These are phyloP conservation scores for Thielaviopsis ethacetica DNA, from an alignment of 2,329 filamentous ascomycete species.

Conservation along the genomic window DNA sequence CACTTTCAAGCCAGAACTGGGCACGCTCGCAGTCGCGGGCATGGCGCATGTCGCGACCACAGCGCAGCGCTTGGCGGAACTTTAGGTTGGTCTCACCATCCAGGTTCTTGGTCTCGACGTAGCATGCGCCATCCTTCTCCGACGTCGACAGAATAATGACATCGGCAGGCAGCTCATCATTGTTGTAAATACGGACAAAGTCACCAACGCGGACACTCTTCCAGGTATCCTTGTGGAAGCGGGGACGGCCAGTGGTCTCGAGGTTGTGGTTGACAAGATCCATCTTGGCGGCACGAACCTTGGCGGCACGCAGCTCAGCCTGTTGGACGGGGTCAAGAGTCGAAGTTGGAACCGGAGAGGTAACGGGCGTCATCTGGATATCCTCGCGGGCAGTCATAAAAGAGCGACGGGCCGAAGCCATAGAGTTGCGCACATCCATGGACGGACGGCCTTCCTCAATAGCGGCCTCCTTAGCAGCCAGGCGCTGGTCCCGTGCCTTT, in stretches of 20 bases:
- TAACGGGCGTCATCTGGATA: conserved; percentile 89
- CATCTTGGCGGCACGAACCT: conserved; percentile 30
- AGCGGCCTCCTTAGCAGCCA: conserved; percentile 26
- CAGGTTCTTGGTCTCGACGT: conserved; percentile 94
- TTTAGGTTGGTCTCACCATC: conserved; percentile 97
- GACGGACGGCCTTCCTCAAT: conserved; percentile 48
- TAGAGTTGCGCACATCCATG: conserved; percentile 23
- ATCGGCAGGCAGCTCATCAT: conserved; percentile 89
- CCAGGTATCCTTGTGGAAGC: conserved; percentile 89
- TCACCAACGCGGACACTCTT: conserved; percentile 92
- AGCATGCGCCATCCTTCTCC: conserved; percentile 85
- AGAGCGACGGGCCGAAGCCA: conserved; percentile 35
- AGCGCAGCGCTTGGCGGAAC: conserved; percentile 78
- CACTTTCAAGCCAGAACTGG: conserved; percentile 78
- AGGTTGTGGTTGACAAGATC: conserved; percentile 58
- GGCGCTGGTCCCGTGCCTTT: conserved; percentile 32
- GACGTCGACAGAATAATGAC: conserved; percentile 85
- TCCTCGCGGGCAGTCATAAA: conserved; percentile 30
- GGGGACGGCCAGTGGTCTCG: conserved; percentile 49
- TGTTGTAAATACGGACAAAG: conserved; percentile 90
- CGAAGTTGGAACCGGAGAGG: conserved; percentile 34
- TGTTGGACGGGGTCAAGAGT: conserved; percentile 30
- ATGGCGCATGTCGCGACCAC: conserved; percentile 66
- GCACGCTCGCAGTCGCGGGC: conserved; percentile 83
- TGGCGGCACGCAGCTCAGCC: conserved; percentile 17